Evolutionary conservation across 805 yeast species (phyloP).

Genomic region (Sugiyamaella mastotermitis): DNA sequence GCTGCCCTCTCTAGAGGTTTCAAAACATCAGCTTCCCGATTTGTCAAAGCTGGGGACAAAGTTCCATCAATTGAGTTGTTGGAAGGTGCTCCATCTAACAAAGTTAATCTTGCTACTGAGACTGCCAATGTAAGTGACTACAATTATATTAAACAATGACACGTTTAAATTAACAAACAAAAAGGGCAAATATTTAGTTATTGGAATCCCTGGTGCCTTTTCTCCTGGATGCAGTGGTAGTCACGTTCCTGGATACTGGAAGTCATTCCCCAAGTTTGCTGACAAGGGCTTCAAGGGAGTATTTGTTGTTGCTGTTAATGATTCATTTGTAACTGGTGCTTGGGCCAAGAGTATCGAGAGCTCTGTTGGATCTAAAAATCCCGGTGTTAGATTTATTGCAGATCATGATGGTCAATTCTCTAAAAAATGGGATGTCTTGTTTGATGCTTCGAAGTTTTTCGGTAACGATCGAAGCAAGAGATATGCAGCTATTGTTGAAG

Average conservation of each 20-base stretch:
- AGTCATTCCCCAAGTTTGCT: slow-evolving; percentile 44
- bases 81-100: slow-evolving; percentile 61
- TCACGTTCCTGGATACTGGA: slow-evolving; percentile 71
- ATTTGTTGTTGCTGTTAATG: slow-evolving; percentile 75
- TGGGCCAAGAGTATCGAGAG: slow-evolving; percentile 49
- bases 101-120: slow-evolving; percentile 47
- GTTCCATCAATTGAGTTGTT: slow-evolving; percentile 52
- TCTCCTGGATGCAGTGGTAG: slow-evolving; percentile 71
- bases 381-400: slow-evolving; percentile 54
- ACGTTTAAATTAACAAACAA: too few species aligned
- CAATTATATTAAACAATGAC: slow-evolving; percentile 10
- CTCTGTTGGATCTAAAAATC: slow-evolving; percentile 20
- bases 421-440: slow-evolving; percentile 54
- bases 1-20: slow-evolving; percentile 7
- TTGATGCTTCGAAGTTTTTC: slow-evolving; percentile 71
- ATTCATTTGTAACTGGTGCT: slow-evolving; percentile 76
- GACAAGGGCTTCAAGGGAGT: slow-evolving; percentile 61
- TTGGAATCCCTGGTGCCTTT: slow-evolving; percentile 72
- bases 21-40: slow-evolving; percentile 20
- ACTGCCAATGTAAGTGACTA: too few species aligned
- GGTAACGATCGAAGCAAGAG: slow-evolving; percentile 74
- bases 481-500: slow-evolving; percentile 67
- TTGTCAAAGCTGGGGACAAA: slow-evolving; percentile 50
- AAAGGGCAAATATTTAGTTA: slow-evolving; percentile 49
- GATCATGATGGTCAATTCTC: slow-evolving; percentile 77